Evolutionary conservation across 2,329 filamentous ascomycete genomes (phyloP), one percentile per base, ranked within the genome.

Genomic region (Colletotrichum sp.): DNA sequence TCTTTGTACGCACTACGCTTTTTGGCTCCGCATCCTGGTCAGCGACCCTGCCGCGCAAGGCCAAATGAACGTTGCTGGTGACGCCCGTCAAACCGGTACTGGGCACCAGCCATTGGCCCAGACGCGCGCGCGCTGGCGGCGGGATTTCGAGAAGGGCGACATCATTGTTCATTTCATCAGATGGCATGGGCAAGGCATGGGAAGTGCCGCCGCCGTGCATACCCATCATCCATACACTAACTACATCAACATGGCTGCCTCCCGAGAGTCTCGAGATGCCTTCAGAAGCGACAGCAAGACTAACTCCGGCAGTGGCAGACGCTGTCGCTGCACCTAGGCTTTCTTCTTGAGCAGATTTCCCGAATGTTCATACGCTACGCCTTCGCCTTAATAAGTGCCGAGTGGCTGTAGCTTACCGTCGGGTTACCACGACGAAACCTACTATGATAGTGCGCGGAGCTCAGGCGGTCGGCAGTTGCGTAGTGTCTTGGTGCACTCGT

Each of bases 1-100:
- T 56, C 58, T 66, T 59, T 18, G 32, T 63, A 26, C 66, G n/a
- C 38, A 43, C 38, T 43, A 43, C 38, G 38, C 38, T 43, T 64
- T 69, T 38, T 70, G 65, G 58, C 34, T 38, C 28, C 30, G 56
- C 52, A 73, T 66, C 76, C 74, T 21, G 32, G 70, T 67, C 61
- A 30, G 62, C 62, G 68, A 61, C 68, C 55, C 55, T 66, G 34
- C 61, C 38, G 61, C 13, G 13, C 24, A 34, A 18, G 52, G 55
- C n/a, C 48, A 38, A 52, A 71, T 64, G 61, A 71, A 61, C n/a
- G 30, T 43, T 7, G 38, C 62, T 74, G 62, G 55, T 61, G 36
- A 74, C 72, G 72, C 68, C 68, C 72, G 68, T 74, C 38, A 26
- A 56, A 66, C 72, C 61, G 72, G 72, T 62, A 67, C 72, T 55